Evolutionary conservation across 2,329 filamentous ascomycete species (phyloP).

Genomic region (Monilinia fructicola): DNA sequence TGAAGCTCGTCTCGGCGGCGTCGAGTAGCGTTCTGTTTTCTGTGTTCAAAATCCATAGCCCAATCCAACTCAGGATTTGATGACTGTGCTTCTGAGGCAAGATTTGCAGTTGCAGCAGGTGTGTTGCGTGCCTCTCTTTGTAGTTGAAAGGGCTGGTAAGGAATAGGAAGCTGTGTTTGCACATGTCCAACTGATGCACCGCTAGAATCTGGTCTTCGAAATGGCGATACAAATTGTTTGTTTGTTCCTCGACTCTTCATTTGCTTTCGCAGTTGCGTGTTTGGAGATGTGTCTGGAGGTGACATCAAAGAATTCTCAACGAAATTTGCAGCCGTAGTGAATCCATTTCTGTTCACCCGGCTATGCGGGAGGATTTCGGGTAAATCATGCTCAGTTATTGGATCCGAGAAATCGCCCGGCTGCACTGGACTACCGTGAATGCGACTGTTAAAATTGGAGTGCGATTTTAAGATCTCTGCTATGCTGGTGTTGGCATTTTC

Average conservation of each 20-base stretch:
- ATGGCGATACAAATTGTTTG: conserved; percentile 35
- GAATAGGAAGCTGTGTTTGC: conserved; percentile 31
- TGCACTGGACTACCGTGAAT: not conserved
- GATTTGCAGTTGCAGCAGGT: not conserved
- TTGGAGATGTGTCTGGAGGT: conserved; percentile 25
- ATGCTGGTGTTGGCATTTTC: not conserved
- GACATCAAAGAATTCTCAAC: conserved; percentile 25
- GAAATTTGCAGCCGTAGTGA: conserved; percentile 34
- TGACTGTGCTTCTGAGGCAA: conserved; percentile 13
- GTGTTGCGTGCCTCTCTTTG: conserved; percentile 16
- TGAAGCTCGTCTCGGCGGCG: conserved; percentile 36
- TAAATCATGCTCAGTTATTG: not conserved
- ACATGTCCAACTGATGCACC: conserved; percentile 21
- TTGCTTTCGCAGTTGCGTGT: not conserved
- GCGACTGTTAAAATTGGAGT: not conserved
- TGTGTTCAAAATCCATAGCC: conserved; percentile 40
- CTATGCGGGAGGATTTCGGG: not conserved
- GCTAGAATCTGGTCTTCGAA: conserved; percentile 17
- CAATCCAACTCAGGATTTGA: conserved; percentile 34
- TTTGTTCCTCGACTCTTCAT: conserved; percentile 25
- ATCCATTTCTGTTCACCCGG: conserved; percentile 27
- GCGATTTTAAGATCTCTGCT: conserved; percentile 1
- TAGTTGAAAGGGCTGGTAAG: conserved; percentile 2
- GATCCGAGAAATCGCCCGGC: not conserved
- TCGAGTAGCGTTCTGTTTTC: conserved; percentile 38